A percentile compares a stretch with the other conserved stretches of the same genome.
Evolutionary conservation across 495 filamentous ascomycete species (phyloP).

Genomic region (Glutinoglossum americanum): DNA sequence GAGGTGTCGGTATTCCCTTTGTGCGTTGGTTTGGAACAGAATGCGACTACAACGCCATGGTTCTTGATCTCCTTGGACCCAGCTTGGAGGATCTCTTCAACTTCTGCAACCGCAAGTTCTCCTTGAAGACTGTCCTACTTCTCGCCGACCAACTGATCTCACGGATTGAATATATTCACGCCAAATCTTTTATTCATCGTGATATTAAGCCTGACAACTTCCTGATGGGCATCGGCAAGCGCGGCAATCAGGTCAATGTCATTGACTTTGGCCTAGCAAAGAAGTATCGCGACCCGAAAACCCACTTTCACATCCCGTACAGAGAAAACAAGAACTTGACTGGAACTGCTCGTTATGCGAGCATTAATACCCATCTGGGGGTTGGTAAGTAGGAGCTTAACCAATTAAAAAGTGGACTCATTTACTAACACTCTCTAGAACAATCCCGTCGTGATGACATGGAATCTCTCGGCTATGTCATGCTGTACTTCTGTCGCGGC

Average conservation of each 20-base stretch:
- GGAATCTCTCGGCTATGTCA: constrained; percentile 98
- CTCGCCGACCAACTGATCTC: constrained; percentile 98
- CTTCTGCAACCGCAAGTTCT: constrained; percentile 99
- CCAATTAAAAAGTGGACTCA: not conserved
- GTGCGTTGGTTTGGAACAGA: constrained; percentile 99
- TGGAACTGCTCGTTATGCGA: constrained; percentile 95
- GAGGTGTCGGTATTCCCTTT: constrained; percentile 96
- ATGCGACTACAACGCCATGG: constrained; percentile 99
- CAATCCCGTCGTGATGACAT: constrained; percentile 99
- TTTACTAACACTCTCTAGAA: constrained; percentile 32
- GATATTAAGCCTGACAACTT: constrained; percentile 99
- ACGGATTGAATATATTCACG: constrained; percentile 99
- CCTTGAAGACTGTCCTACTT: constrained; percentile 95
- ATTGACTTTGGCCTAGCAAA: constrained; percentile 99
- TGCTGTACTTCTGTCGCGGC: constrained; percentile 99
- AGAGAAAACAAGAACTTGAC: constrained; percentile 99
- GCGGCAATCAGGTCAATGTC: constrained; percentile 99
- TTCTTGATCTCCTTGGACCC: constrained; percentile 90
- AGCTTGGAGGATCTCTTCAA: constrained; percentile 99
- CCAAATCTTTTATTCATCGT: constrained; percentile 99
- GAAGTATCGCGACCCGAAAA: constrained; percentile 99
- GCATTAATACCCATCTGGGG: constrained; percentile 96
- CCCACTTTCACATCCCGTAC: constrained; percentile 99
- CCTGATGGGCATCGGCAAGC: constrained; percentile 99
- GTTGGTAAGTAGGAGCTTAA: constrained; percentile 42